Evolutionary conservation across 2,329 filamentous ascomycete genomes (phyloP), one percentile per base, ranked within the genome.

Genomic region (Penicillium polonicum): DNA sequence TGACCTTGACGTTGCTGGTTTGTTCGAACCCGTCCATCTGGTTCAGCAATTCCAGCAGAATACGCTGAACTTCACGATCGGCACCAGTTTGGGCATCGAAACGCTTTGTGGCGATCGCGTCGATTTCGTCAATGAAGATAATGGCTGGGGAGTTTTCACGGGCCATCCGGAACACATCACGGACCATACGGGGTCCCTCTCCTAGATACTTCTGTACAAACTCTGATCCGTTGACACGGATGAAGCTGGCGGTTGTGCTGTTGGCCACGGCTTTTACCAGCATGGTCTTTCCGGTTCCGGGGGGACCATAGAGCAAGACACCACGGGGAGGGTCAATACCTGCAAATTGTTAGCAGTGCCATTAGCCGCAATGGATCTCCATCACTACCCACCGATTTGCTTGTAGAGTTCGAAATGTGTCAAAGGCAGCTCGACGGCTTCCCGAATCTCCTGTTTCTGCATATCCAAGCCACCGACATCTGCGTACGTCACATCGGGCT

Each of bases 21-120:
- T 99, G 94, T 76, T 99, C 94, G 81, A 99, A 99, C 65, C 94
- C 94, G 75, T 99, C 94, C 94, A 99, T 99, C 79, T 99, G 94
- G 80, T 99, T 99, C 64, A 99, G 88, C 66, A 99, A 82, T 77
- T 99, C 94, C 60, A 99, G 88, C 59, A 99, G 82, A 71, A 99
- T 99, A 83, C 94, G 93, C 81, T 99, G 94, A 17, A 99, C 94
- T 79, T 99, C 94, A 79, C 94, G 87, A 74, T 99, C 94, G 65
- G 94, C 94, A 75, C 94, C 94, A 4, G 94, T 99, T 79, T 99
- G 94, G 25, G 94, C 94, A 74, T 99, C 94, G 79, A 99, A 99
- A 76, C 94, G 93, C 82, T 99, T 99, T 41, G 94, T 99, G 60
- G 94, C 94, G 70, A 99, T 97, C 62, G 94, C 94, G 73, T 99